Percentiles rank a stretch among this genome's conserved stretches.
phyloP scores from a whole-genome alignment of 352 stramenopile species.

The Globisporangium heterothallicum region DNA sequence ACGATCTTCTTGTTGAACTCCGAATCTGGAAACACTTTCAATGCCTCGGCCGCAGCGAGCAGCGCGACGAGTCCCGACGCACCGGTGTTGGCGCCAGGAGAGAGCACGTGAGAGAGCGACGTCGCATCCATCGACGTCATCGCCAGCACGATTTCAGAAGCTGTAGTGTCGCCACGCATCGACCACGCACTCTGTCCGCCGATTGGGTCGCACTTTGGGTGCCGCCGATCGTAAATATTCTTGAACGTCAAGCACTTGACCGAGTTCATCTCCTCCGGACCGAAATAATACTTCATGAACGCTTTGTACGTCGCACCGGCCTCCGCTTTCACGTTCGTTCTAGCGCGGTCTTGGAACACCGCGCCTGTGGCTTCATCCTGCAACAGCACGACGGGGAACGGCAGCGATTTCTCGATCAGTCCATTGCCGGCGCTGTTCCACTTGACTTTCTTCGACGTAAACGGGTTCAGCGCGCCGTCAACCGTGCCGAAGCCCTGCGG shows the following conservation, averaged over 20 bases:
- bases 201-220: constrained; percentile 72
- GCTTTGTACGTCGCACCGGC: constrained; percentile 58
- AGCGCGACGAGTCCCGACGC: constrained; percentile 74
- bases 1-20: constrained; percentile 70
- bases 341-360: constrained; percentile 44
- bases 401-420: constrained; percentile 32
- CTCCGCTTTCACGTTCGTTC: constrained; percentile 43
- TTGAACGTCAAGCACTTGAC: constrained; percentile 64
- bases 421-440: constrained; percentile 64
- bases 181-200: constrained; percentile 72
- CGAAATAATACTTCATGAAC: constrained; percentile 86
- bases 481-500: constrained; percentile 58
- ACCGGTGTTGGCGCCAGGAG: constrained; percentile 66
- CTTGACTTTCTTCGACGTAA: constrained; percentile 36
- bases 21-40: constrained; percentile 58
- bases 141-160: constrained; percentile 54
- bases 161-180: constrained; percentile 43
- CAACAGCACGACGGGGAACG: constrained; percentile 71
- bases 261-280: constrained; percentile 66
- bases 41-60: constrained; percentile 57
- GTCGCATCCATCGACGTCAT: constrained; percentile 80
- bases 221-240: constrained; percentile 63
- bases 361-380: constrained; percentile 27
- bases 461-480: constrained; percentile 68
- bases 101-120: constrained; percentile 60